Percentiles rank a stretch among this genome's conserved stretches.
Conservation (phyloP, 2,329 filamentous ascomycete species). For the Apiospora koreana region DNA sequence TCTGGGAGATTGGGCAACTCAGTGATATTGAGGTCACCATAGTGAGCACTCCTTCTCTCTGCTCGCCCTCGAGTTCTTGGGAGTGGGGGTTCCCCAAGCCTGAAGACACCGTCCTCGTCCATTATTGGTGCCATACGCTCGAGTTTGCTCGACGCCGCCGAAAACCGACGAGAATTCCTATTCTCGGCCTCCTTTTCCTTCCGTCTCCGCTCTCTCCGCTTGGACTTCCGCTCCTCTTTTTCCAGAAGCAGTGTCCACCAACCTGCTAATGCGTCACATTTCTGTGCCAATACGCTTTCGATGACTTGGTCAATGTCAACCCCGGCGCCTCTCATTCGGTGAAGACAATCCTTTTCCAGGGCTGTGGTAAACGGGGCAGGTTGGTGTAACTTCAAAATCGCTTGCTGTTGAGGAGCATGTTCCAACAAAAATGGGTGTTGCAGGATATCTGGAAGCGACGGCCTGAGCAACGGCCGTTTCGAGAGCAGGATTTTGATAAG, state of each 20-base stretch:
- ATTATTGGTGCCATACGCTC: constrained; percentile 78
- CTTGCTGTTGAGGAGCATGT: constrained; percentile 83
- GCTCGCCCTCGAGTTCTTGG: constrained; percentile 75
- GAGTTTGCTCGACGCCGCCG: constrained; percentile 84
- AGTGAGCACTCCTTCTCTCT: constrained; percentile 72
- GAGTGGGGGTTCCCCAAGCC: constrained; percentile 46
- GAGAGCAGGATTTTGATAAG: constrained; percentile 82
- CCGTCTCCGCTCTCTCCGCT: constrained; percentile 76
- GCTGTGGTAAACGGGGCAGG: constrained; percentile 81
- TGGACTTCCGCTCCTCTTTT: constrained; percentile 89
- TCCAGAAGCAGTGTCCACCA: constrained; percentile 97
- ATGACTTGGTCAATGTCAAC: constrained; percentile 94
- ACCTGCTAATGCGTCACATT: constrained; percentile 86
- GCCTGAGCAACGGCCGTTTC: constrained; percentile 83
- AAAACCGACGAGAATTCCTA: constrained; percentile 78
- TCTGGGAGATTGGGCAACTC: constrained; percentile 81
- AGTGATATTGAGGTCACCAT: constrained; percentile 63
- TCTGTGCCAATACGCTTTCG: constrained; percentile 86
- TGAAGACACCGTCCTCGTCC: constrained; percentile 66
- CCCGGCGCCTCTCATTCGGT: constrained; percentile 90
- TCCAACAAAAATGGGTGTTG: constrained; percentile 86
- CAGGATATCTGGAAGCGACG: constrained; percentile 81
- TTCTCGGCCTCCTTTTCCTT: constrained; percentile 82
- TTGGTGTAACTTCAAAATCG: constrained; percentile 80
- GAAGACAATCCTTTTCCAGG: constrained; percentile 86